Base-by-base conservation (phyloP, 768 basidiomycete genomes). In the Suillus bovinus region DNA sequence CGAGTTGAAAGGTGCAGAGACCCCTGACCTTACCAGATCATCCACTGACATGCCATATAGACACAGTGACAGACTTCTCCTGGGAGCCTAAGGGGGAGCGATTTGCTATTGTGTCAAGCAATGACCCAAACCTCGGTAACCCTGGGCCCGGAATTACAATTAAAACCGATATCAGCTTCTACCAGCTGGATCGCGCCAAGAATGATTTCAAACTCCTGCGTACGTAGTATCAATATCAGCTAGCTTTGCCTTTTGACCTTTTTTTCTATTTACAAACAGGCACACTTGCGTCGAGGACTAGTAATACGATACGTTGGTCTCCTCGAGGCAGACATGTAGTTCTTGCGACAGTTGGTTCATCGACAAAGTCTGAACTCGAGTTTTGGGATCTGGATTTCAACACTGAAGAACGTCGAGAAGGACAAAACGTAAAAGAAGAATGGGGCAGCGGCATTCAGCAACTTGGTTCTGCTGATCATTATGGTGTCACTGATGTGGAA, bases 41-140 rank as follows among this genome's bases (percentile, higher is more conserved):
- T 60, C 22, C 33, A 22, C 33, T 36, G 33, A 24, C 58, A 36
- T 49, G 38, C 49, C 55, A 3, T 61, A 52, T 71, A 94, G 96
- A 98, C 76, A 87, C 94, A 41, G 96, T 96, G 42, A 89, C 88
- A 59, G 94, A 96, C 69, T 99, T 99, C 75, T 94, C 94, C 52
- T 99, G 97, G 97, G 97, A 99, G 76, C 96, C 97, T n/a, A 90
- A 90, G 74, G 94, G 96, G 64, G 90, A 93, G 71, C 89, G 97
- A 38, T 99, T 99, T 78, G 94, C 93, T 47, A 94, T 99, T 66
- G 91, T 99, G 60, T 93, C 95, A 4, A 94, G 91, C 64, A 91
- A 80, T 74, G 97, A 99, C 73, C 94, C 96, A 54, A 97, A 96
- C 75, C 83, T 94, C 38, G 93, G 91, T 52, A 94, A 93, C 74